phyloP scores from a whole-genome alignment of 2,329 filamentous ascomycete genomes.

The Xylaria sp. region DNA sequence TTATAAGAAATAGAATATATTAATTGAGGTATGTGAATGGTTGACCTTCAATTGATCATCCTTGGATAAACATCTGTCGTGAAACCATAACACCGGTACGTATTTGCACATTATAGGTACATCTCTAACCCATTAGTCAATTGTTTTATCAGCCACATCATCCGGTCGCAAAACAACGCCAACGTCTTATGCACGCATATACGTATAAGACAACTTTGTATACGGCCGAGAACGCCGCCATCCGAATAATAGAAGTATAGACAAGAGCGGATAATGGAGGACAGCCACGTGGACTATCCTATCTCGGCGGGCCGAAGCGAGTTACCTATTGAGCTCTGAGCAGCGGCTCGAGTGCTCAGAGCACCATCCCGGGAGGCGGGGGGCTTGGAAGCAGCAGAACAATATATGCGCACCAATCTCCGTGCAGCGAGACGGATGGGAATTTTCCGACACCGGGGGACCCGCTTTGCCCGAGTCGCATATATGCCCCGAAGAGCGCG shows the following conservation, averaged over 20 bases:
- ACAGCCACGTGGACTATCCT: not conserved
- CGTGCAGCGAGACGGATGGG: constrained; percentile 13
- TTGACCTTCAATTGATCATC: not conserved
- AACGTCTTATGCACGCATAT: not conserved
- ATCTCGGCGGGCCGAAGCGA: not conserved
- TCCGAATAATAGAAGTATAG: not conserved
- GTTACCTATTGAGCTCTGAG: not conserved
- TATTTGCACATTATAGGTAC: constrained; percentile 1
- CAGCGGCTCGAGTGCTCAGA: not conserved
- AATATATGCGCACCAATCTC: constrained; percentile 34
- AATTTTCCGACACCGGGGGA: constrained; percentile 27
- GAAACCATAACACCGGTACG: not conserved
- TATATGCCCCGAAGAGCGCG: constrained; percentile 19
- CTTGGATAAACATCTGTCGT: not conserved
- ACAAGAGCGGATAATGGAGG: not conserved
- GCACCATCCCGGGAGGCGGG: not conserved
- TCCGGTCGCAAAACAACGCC: not conserved
- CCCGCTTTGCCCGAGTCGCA: constrained; percentile 24
- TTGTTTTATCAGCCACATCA: not conserved
- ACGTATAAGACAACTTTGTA: not conserved
- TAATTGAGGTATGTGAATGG: not conserved
- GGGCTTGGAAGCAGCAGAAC: not conserved
- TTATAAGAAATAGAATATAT: not conserved
- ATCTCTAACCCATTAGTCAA: not conserved
- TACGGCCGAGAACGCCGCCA: not conserved